phyloP scores from a whole-genome alignment of 2,329 filamentous ascomycete species.

The Cladophialophora psammophila region DNA sequence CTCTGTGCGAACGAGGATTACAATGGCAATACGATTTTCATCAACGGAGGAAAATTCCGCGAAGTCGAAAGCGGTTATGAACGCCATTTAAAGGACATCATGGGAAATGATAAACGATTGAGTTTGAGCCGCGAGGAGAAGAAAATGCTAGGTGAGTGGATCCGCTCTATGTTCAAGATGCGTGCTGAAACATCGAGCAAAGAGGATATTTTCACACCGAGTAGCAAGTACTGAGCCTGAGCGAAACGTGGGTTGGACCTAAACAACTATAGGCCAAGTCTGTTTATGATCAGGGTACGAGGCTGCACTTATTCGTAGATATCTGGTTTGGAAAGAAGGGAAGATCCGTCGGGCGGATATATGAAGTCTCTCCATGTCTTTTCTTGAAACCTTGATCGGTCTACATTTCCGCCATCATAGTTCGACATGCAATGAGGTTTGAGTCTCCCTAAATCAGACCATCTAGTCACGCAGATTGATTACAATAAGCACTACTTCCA shows the following conservation, averaged over 20 bases:
- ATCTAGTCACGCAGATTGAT: too few species aligned
- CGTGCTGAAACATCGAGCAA: not conserved
- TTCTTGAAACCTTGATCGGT: too few species aligned
- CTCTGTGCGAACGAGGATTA: not conserved
- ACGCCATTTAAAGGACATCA: conserved; percentile 3
- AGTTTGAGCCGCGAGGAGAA: not conserved
- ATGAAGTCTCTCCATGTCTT: too few species aligned
- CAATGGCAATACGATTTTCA: conserved; percentile 1
- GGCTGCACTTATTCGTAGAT: not conserved
- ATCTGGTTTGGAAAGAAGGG: too few species aligned
- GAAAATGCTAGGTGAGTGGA: conserved; percentile 1
- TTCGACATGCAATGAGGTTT: too few species aligned
- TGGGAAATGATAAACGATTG: not conserved
- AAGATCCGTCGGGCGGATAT: too few species aligned
- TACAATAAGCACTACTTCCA: too few species aligned
- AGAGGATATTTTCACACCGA: conserved; percentile 3
- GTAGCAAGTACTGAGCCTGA: not conserved
- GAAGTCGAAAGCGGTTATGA: conserved; percentile 1
- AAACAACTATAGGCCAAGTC: not conserved
- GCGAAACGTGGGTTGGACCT: not conserved
- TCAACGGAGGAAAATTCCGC: not conserved
- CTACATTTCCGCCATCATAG: too few species aligned
- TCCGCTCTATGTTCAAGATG: not conserved
- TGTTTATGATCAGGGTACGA: not conserved
- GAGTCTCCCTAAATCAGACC: too few species aligned